Evolutionary conservation across 192 early-diverging fungal species (phyloP).

Genomic region (Gonapodya prolifera): DNA sequence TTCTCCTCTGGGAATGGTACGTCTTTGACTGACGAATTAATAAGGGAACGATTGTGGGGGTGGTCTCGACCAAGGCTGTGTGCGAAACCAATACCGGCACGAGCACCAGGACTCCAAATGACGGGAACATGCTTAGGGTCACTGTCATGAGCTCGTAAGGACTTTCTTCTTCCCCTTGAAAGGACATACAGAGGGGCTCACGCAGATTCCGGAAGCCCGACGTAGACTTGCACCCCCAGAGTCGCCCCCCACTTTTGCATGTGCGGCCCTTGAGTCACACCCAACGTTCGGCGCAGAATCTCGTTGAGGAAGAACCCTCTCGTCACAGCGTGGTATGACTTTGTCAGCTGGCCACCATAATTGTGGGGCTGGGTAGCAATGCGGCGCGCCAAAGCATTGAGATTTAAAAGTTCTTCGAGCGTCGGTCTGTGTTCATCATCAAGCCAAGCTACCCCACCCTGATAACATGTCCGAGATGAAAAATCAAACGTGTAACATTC

Average conservation of each 20-base stretch:
- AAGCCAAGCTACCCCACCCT: conserved; percentile 1
- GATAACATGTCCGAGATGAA: not conserved
- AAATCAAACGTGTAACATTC: not conserved
- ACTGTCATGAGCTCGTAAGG: no score
- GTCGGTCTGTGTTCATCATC: not conserved
- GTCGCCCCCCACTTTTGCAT: not conserved
- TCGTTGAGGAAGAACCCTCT: conserved; percentile 1
- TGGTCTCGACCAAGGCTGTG: not conserved
- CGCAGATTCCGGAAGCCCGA: not conserved
- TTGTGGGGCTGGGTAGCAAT: conserved; percentile 2
- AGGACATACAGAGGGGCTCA: not conserved
- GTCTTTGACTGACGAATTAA: not conserved
- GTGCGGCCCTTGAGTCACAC: not conserved
- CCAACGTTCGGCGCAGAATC: not conserved
- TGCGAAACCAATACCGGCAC: not conserved
- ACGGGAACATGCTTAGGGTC: not conserved
- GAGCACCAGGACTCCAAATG: not conserved
- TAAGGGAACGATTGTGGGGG: not conserved
- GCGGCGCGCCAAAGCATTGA: not conserved
- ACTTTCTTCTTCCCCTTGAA: no score
- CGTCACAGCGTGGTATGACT: not conserved
- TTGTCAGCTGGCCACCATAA: not conserved
- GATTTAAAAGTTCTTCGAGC: not conserved
- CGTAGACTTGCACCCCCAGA: not conserved
- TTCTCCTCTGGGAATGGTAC: not conserved